Conservation (phyloP, 1,284 basidiomycete genomes). For the Cutaneotrichosporon mucoides region DNA sequence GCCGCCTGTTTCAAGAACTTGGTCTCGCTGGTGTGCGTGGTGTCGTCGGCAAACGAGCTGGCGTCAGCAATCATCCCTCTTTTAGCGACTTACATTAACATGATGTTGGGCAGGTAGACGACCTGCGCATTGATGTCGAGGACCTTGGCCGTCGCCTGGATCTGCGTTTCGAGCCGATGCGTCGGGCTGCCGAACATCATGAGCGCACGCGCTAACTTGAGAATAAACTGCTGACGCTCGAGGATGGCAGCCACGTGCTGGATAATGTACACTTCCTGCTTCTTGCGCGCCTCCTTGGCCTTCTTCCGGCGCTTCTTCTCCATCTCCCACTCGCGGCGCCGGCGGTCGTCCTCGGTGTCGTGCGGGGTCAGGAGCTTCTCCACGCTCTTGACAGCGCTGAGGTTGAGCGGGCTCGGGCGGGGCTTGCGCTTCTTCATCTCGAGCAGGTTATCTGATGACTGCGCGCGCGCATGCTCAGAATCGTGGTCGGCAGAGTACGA, state of each 20-base stretch:
- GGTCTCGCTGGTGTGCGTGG: constrained; percentile 79
- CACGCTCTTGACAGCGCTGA: background rate
- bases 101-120: constrained; percentile 80
- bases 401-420: constrained; percentile 6
- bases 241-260: constrained; percentile 83
- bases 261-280: constrained; percentile 60
- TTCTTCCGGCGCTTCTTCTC: constrained; percentile 47
- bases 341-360: constrained; percentile 33
- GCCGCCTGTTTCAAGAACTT: constrained; percentile 76
- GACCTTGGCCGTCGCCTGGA: constrained; percentile 79
- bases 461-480: background rate
- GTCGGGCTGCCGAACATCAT: constrained; percentile 96
- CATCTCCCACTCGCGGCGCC: constrained; percentile 54
- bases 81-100: constrained; percentile 55
- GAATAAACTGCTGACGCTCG: constrained; percentile 80
- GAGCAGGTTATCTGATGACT: constrained; percentile 23
- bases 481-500: too few species aligned
- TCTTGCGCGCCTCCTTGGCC: constrained; percentile 56
- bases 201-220: constrained; percentile 81
- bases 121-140: constrained; percentile 78
- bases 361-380: constrained; percentile 37
- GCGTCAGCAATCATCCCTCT: background rate
- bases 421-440: constrained; percentile 39
- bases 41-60: constrained; percentile 68
- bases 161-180: constrained; percentile 80